Conservation (phyloP, 2,329 filamentous ascomycete genomes). For the Biscogniauxia sp. region DNA sequence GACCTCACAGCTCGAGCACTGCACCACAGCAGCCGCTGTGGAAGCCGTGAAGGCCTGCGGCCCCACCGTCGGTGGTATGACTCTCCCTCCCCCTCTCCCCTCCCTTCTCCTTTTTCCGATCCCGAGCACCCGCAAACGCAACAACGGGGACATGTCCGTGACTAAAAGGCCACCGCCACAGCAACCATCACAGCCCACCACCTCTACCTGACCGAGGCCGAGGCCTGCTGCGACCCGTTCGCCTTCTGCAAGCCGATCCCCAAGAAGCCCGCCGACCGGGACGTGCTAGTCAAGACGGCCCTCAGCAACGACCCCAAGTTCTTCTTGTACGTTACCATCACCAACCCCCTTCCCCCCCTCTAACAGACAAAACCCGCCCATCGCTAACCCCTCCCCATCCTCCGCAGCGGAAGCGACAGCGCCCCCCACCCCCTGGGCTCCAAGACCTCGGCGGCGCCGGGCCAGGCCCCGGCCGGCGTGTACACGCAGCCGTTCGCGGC, state of each 20-base stretch:
- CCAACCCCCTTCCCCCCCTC: neutral
- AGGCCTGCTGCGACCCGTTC: constrained; percentile 58
- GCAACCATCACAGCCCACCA: constrained; percentile 87
- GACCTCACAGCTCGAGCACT: constrained; percentile 65
- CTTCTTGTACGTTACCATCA: constrained; percentile 43
- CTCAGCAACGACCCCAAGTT: constrained; percentile 48
- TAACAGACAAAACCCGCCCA: neutral
- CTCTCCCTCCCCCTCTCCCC: neutral
- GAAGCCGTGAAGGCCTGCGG: constrained; percentile 76
- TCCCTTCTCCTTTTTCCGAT: neutral
- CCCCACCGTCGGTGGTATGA: constrained; percentile 64
- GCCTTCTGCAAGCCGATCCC: constrained; percentile 78
- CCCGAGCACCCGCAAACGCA: too few species aligned
- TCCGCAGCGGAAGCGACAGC: constrained; percentile 52
- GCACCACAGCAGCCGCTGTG: constrained; percentile 79
- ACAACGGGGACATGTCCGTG: too few species aligned
- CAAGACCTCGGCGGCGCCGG: constrained; percentile 47
- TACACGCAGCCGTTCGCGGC: constrained; percentile 63
- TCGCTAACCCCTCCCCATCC: neutral
- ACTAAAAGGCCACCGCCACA: constrained; percentile 7
- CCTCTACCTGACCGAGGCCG: constrained; percentile 74
- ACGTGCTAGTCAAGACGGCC: constrained; percentile 50
- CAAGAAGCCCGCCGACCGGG: constrained; percentile 65
- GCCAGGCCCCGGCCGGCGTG: constrained; percentile 63
- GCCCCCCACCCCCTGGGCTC: constrained; percentile 62